Evolutionary conservation across 2,329 filamentous ascomycete species (phyloP).

Genomic region (Fusarium torreyae): DNA sequence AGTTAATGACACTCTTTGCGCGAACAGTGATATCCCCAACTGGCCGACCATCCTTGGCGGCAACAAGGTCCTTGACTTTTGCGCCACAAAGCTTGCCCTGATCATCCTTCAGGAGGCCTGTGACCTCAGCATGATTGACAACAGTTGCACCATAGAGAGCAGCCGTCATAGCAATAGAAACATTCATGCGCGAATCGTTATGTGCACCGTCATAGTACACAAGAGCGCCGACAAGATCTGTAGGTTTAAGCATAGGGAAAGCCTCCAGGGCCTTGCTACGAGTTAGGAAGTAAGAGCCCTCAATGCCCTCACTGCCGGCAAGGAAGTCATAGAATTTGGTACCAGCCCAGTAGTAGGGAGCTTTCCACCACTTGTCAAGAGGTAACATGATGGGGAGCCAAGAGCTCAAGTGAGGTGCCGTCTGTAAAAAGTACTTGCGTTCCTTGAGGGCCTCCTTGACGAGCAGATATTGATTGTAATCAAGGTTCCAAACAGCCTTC

Average conservation of each 20-base stretch:
- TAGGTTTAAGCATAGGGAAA: conserved; percentile 89
- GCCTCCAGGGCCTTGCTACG: conserved; percentile 88
- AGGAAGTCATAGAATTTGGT: conserved; percentile 89
- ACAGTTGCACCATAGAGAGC: conserved; percentile 89
- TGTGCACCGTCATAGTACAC: conserved; percentile 95
- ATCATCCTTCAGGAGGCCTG: conserved; percentile 80
- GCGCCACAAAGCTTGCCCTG: conserved; percentile 82
- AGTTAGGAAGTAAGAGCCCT: conserved; percentile 90
- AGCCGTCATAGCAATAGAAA: conserved; percentile 88
- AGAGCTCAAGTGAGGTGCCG: conserved; percentile 79
- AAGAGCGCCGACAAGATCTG: conserved; percentile 83
- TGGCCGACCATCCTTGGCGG: conserved; percentile 72
- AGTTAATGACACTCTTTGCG: conserved; percentile 88
- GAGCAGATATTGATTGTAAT: conserved; percentile 80
- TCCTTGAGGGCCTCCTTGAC: conserved; percentile 82
- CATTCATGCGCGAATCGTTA: conserved; percentile 94
- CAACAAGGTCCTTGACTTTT: conserved; percentile 78
- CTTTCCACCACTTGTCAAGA: conserved; percentile 82
- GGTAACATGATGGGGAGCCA: conserved; percentile 85
- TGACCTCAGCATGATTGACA: conserved; percentile 88
- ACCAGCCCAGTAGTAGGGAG: conserved; percentile 82
- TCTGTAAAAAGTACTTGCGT: conserved; percentile 81
- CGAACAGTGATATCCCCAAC: conserved; percentile 77
- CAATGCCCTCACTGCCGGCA: conserved; percentile 88
- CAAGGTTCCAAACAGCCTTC: conserved; percentile 82